phyloP scores from a whole-genome alignment of 441 rosid species.

The Populus hybrid region DNA sequence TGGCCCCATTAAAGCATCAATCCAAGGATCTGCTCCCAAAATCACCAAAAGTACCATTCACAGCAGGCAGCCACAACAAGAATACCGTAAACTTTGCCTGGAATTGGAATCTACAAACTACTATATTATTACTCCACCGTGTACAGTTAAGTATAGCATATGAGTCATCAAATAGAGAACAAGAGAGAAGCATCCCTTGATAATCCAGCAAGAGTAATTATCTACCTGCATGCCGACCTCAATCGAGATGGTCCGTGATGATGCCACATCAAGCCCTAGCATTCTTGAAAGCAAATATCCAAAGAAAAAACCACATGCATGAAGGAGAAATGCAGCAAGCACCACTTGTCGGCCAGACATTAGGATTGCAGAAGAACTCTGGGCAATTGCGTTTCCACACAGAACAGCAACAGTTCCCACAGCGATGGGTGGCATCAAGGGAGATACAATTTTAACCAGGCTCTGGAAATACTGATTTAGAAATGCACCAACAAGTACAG shows the following conservation, averaged over 20 bases:
- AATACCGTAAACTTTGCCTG: not conserved
- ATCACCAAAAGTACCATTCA: not conserved
- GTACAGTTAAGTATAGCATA: not conserved
- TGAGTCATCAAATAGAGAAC: not conserved
- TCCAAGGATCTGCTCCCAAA: not conserved
- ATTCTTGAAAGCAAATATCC: slow-evolving; percentile 48
- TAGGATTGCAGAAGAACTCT: slow-evolving; percentile 72
- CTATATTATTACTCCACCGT: not conserved
- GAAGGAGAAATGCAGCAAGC: slow-evolving; percentile 13
- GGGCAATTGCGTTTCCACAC: slow-evolving; percentile 79
- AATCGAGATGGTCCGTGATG: slow-evolving; percentile 71
- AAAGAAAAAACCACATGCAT: slow-evolving; percentile 6
- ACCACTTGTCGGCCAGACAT: slow-evolving; percentile 76
- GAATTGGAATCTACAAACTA: not conserved
- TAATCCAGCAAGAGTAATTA: not conserved
- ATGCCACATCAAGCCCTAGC: slow-evolving; percentile 63
- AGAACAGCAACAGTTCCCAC: slow-evolving; percentile 79
- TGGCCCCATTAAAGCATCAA: not conserved
- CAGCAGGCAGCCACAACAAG: not conserved
- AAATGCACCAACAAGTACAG: slow-evolving; percentile 82
- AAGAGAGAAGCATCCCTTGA: not conserved
- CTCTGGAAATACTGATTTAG: slow-evolving; percentile 70
- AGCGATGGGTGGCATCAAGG: slow-evolving; percentile 83
- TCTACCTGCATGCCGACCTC: slow-evolving; percentile 96
- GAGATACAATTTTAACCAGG: slow-evolving; percentile 69